A percentile compares a stretch with the other conserved stretches of the same genome.
Conservation (phyloP, 371 early-diverging fungal species). For the Basidiobolus heterosporus region DNA sequence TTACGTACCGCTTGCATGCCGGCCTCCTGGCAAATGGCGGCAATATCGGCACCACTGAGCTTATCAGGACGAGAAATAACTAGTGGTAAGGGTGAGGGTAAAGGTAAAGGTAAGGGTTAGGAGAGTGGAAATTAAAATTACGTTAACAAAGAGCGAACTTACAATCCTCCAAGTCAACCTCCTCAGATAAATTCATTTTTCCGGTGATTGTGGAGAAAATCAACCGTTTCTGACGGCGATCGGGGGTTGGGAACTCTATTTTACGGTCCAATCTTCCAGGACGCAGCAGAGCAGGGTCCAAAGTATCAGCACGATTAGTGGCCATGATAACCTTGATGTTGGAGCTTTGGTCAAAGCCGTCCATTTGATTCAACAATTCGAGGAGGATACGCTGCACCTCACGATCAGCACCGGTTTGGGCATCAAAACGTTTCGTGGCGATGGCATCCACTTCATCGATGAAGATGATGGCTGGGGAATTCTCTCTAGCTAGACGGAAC, state of each 20-base stretch:
- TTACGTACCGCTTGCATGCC: constrained; percentile 97
- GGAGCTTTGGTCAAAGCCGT: constrained; percentile 97
- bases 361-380: constrained; percentile 99
- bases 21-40: constrained; percentile 99
- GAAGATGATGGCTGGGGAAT: constrained; percentile 99
- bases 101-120: not conserved
- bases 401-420: constrained; percentile 98
- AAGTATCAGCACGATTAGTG: constrained; percentile 97
- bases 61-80: constrained; percentile 97
- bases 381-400: constrained; percentile 99
- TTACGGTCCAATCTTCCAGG: constrained; percentile 99
- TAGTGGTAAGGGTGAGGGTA: constrained; percentile 12
- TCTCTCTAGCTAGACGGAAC: constrained; percentile 95
- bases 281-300: constrained; percentile 97
- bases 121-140: not conserved
- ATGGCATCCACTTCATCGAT: constrained; percentile 99
- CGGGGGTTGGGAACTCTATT: constrained; percentile 99
- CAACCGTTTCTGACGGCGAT: constrained; percentile 97
- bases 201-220: constrained; percentile 94
- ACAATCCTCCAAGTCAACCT: constrained; percentile 98
- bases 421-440: constrained; percentile 98
- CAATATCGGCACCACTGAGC: constrained; percentile 96
- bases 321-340: constrained; percentile 99
- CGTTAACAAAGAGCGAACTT: constrained; percentile 15
- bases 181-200: constrained; percentile 97